Percentiles rank a stretch among this genome's conserved stretches.
phyloP scores from a whole-genome alignment of 352 stramenopile species.

The Phytophthora cajani region DNA sequence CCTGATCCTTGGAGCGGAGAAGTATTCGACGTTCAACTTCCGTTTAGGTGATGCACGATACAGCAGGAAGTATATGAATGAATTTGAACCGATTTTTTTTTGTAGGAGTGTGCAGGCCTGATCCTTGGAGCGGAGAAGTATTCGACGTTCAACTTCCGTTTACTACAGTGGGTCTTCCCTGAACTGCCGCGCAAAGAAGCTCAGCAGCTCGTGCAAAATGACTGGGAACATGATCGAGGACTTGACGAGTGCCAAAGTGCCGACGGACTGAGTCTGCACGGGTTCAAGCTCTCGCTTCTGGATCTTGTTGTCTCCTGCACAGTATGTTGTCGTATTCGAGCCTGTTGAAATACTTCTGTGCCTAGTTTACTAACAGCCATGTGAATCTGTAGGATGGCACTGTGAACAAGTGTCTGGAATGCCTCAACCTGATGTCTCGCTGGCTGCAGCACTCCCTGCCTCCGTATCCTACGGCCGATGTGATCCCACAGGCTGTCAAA shows the following conservation, averaged over 20 bases:
- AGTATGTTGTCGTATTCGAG: constrained; percentile 20
- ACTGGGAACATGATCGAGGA: constrained; percentile 61
- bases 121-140: constrained; percentile 59
- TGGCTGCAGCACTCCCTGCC: constrained; percentile 47
- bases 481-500: constrained; percentile 1
- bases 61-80: neutral
- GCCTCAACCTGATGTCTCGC: constrained; percentile 50
- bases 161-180: constrained; percentile 61
- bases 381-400: constrained; percentile 37
- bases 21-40: constrained; percentile 59
- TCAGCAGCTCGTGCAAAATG: constrained; percentile 43
- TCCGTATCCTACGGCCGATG: constrained; percentile 7
- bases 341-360: neutral
- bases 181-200: constrained; percentile 51
- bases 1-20: constrained; percentile 47
- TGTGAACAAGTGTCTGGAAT: constrained; percentile 51
- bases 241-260: constrained; percentile 51
- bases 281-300: constrained; percentile 56
- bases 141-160: constrained; percentile 48
- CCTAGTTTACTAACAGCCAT: constrained; percentile 1
- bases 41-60: constrained; percentile 14
- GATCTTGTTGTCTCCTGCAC: constrained; percentile 59
- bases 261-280: constrained; percentile 51
- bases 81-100: neutral
- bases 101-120: constrained; percentile 41